Base-by-base conservation (phyloP, 2,329 filamentous ascomycete genomes). In the Beauveria asiatica region DNA sequence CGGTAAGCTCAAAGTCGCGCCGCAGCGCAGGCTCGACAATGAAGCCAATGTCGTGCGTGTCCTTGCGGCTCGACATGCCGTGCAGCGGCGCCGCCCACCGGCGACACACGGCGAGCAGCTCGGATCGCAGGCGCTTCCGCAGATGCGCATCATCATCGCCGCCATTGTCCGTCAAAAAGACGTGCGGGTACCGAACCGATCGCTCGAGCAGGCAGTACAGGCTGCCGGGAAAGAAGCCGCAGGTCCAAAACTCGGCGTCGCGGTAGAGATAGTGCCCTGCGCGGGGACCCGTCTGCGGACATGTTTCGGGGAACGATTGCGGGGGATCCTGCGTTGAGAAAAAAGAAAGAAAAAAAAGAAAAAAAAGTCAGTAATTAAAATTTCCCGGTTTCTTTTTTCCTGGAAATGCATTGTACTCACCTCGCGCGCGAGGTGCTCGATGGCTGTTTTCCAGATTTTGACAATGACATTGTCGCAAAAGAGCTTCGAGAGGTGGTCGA, bases 21-120 rank as follows among this genome's bases (percentile, higher is more conserved):
- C 74, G 73, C 0, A 80, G 65, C 1, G 77, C 75, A 0, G 80
- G 79, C 55, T 76, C 73, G 5, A 81, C 73, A 27, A 83, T 82
- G 64, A 83, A 83, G 0, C 79, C 78, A 61, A 83, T 73, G 46
- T 83, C 80, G 60, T 83, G 80, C 0, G 80, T 83, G 58, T 82
- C 77, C 4, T 72, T 81, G 33, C 77, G 74, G 61, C 61, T 67
- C 9, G 72, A 66, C 69, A 76, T 76, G 17, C 52, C 63, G 53
- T 76, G 71, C 0, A 77, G 62, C 1, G 73, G 73, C 30, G 66
- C 66, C 16, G 71, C 57, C 73, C 72, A 76, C 17, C 60, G 61
- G 19, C 57, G 51, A 55, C 71, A 69, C 3, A 73, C 56, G 1
- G 27, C 37, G 13, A 67, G 62, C 3, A 71, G 61, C n/a, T 64